Conservation (phyloP, 139 green algal genomes). For the Micromonas pusilla region DNA sequence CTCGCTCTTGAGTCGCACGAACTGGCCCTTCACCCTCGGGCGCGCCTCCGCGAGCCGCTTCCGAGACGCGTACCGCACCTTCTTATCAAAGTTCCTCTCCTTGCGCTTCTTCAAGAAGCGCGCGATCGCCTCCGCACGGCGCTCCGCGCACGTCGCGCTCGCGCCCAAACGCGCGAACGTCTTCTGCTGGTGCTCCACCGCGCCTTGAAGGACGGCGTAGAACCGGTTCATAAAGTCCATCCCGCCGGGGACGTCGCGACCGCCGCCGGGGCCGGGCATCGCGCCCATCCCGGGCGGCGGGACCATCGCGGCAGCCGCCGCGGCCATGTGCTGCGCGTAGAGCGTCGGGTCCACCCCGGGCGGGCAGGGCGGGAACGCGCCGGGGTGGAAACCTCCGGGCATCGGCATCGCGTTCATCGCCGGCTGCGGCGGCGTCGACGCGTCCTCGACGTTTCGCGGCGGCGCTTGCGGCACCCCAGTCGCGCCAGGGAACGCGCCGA, state of each 20-base stretch:
- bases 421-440: background rate
- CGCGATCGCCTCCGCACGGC: background rate
- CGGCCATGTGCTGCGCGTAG: background rate
- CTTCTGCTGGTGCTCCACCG: background rate
- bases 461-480: no score
- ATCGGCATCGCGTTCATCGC: no score
- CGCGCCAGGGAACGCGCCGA: no score
- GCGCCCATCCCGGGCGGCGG: no score
- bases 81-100: conserved; percentile 48
- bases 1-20: conserved; percentile 26
- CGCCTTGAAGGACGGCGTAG: background rate
- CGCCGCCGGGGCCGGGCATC: no score
- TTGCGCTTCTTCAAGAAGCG: conserved; percentile 44
- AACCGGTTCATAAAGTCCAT: background rate
- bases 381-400: no score
- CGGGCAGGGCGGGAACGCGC: background rate
- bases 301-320: no score
- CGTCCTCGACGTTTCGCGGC: no score
- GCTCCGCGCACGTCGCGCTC: background rate
- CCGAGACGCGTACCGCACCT: conserved; percentile 45
- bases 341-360: background rate
- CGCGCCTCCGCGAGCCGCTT: conserved; percentile 44
- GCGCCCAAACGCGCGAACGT: background rate
- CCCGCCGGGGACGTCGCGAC: background rate
- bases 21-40: conserved; percentile 44